Conservation (phyloP, 257 asterid species). For the Jacaranda copaia region DNA sequence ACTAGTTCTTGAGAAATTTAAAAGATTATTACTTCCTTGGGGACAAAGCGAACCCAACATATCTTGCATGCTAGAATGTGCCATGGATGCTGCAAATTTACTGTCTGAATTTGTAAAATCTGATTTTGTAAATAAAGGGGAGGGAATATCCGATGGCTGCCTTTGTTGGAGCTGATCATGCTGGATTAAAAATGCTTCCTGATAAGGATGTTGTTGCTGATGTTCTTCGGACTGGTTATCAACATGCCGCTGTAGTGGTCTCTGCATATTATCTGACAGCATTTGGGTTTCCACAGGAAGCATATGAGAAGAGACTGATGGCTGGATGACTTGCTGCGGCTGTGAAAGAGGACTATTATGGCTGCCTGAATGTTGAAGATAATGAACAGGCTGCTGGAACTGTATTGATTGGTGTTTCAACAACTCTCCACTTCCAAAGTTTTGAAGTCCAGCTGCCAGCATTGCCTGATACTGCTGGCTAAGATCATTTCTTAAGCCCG, state of each 20-base stretch:
- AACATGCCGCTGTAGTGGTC: slow-evolving; percentile 60
- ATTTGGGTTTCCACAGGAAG: slow-evolving; percentile 73
- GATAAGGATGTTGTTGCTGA: slow-evolving; percentile 60
- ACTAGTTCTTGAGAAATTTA: slow-evolving; percentile 64
- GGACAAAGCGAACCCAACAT: slow-evolving; percentile 72
- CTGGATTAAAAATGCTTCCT: slow-evolving; percentile 62
- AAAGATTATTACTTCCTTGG: slow-evolving; percentile 69
- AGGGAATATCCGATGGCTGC: slow-evolving; percentile 67
- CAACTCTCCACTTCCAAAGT: slow-evolving; percentile 66
- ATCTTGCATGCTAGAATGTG: slow-evolving; percentile 69
- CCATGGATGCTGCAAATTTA: slow-evolving; percentile 54
- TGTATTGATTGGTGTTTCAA: slow-evolving; percentile 74
- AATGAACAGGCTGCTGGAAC: slow-evolving; percentile 80
- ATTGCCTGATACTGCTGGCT: slow-evolving; percentile 88
- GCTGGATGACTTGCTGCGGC: slow-evolving; percentile 65
- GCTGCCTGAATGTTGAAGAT: slow-evolving; percentile 65
- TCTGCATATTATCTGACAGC: slow-evolving; percentile 67
- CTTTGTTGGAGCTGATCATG: slow-evolving; percentile 72
- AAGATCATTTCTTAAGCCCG: slow-evolving; percentile 66
- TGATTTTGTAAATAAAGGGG: slow-evolving; percentile 71
- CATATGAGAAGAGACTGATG: slow-evolving; percentile 56
- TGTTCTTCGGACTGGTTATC: slow-evolving; percentile 57
- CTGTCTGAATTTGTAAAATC: slow-evolving; percentile 60
- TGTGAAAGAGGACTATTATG: slow-evolving; percentile 51
- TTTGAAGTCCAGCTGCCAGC: slow-evolving; percentile 72